phyloP scores from a whole-genome alignment of 345 rosid species.

The Pugionium dolabratum region DNA sequence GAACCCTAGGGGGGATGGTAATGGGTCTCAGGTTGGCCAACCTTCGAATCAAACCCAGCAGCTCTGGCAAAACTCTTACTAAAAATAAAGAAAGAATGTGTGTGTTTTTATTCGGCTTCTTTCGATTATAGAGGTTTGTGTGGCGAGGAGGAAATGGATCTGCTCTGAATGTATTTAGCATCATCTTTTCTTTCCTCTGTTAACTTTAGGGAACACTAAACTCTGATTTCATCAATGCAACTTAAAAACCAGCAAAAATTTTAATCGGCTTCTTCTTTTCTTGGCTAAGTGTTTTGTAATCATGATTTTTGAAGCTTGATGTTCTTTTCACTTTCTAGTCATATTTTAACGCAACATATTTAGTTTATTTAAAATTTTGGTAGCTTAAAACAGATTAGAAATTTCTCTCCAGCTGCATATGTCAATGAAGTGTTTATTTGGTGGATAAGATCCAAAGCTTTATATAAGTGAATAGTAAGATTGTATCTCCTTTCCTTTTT shows the following conservation, averaged over 20 bases:
- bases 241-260: neutral
- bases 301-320: no score
- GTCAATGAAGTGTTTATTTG: no score
- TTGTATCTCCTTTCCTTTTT: no score
- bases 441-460: no score
- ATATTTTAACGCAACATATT: no score
- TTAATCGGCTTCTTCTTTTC: no score
- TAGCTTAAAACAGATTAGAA: no score
- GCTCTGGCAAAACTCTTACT: constrained; percentile 95
- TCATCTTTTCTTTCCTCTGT: constrained; percentile 18
- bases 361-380: no score
- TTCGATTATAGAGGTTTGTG: constrained; percentile 27
- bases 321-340: no score
- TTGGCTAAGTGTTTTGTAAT: no score
- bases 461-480: no score
- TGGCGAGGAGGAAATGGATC: constrained; percentile 27
- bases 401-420: no score
- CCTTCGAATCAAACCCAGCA: constrained; percentile 85
- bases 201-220: constrained; percentile 21
- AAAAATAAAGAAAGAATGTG: constrained; percentile 32
- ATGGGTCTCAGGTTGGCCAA: constrained; percentile 68
- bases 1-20: constrained; percentile 64
- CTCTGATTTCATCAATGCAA: constrained; percentile 27
- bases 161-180: constrained; percentile 30
- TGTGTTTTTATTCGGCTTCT: constrained; percentile 11